Evolutionary conservation across 305 asterid genomes (phyloP), one percentile per base, ranked within the genome.

Genomic region (Fraxinus albicans): DNA sequence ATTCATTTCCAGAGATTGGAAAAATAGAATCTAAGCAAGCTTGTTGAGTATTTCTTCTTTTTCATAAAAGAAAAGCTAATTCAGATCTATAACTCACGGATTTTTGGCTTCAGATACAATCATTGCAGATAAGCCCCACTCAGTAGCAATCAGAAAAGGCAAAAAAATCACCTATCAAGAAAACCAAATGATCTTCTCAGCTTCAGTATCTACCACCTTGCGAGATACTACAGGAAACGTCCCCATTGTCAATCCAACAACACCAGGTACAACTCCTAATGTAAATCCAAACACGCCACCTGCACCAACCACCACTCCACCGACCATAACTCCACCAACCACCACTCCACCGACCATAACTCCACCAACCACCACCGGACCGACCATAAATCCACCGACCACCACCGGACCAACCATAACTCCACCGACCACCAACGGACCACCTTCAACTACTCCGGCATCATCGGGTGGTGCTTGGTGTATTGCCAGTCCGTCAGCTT

Each of bases 221-320:
- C 89, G 85, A 77, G 92, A 91, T 25, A 85, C 79, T 76, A 81
- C 86, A 27, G 97, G 93, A 75, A 81, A 85, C 65, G 84, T 92
- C 79, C 98, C 98, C 40, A 90, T 94, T 13, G 93, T 95, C 73
- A 90, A 95, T 86, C 99, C 98, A 80, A 91, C 97, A 3, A 83
- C 91, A 17, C 92, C 92, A 1, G 90, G 91, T 17, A 87, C 92
- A 23, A 82, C 85, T 79, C 93, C 93, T 1, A 86, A 79, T 1
- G 84, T 83, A 12, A 86, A 82, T 75, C 94, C 92, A 31, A 80
- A 23, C 78, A 8, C 55, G 80, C 89, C 89, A 21, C 34, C 82
- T 1, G 82, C 93, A 27, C 92, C 97, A 35, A 82, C 88, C 35
- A 63, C 87, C 3, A 84, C 86, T 17, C 73, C 83, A 17, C 92